phyloP scores from a whole-genome alignment of 176 grass and related monocot genomes.

The Carex cristatella region DNA sequence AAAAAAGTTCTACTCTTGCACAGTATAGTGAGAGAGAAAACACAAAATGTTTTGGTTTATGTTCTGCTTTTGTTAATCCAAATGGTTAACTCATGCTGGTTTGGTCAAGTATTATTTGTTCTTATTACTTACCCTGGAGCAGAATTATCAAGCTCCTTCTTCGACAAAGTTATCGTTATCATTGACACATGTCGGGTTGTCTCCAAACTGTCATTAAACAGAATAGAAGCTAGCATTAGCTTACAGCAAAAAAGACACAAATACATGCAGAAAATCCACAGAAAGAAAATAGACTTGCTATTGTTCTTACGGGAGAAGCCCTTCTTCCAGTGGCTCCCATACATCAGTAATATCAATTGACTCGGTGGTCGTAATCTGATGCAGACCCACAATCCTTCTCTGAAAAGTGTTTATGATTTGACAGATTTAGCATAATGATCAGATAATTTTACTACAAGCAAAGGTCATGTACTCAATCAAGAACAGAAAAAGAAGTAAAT shows the following conservation, averaged over 20 bases:
- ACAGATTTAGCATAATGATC: constrained; percentile 1
- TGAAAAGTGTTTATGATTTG: constrained; percentile 28
- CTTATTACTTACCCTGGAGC: constrained; percentile 58
- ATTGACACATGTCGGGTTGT: constrained; percentile 81
- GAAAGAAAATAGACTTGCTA: constrained; percentile 1
- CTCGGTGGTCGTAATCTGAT: constrained; percentile 64
- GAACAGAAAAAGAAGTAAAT: constrained; percentile 4
- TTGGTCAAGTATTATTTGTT: not conserved
- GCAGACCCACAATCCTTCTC: constrained; percentile 73
- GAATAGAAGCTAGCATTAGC: constrained; percentile 11
- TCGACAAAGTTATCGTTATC: constrained; percentile 82
- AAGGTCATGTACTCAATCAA: not conserved
- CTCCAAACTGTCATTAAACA: constrained; percentile 52
- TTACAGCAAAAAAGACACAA: constrained; percentile 10
- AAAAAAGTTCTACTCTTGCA: not conserved
- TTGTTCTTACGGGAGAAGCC: constrained; percentile 70
- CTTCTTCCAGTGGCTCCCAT: constrained; percentile 95
- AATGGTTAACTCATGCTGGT: not conserved
- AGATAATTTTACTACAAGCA: not conserved
- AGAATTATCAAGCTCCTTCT: constrained; percentile 54
- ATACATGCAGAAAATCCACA: not conserved
- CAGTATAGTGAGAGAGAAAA: not conserved
- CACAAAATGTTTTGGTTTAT: not conserved
- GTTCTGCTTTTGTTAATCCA: not conserved
- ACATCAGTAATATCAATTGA: constrained; percentile 79